Base-by-base conservation (phyloP, 2,329 filamentous ascomycete genomes). In the Alternaria consortialis region DNA sequence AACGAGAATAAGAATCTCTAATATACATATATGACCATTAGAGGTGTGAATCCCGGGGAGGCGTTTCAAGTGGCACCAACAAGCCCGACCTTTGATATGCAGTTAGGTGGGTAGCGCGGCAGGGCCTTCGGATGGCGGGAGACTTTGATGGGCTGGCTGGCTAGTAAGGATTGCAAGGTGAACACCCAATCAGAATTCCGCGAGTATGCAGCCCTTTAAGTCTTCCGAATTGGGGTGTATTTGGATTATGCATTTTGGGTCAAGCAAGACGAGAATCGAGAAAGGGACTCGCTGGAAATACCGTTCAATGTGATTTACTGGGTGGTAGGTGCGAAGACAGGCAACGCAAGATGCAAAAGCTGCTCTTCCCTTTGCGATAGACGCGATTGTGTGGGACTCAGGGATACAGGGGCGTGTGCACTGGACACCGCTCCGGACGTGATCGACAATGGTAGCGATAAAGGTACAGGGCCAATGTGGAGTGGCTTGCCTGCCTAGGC, bases 71-170 rank as follows among this genome's bases (percentile, higher is more conserved):
- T 68, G 70, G 69, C 62, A 71, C 61, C 55, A 57, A 63, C 47
- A 60, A 58, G 56, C 53, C 58, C 48, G 58, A 31, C 58, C 53
- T 65, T 55, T 50, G 51, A 57, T 51, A 66, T 66, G 70, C 65
- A 69, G 34, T 57, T 55, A 56, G 64, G 68, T 69, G 66, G 68
- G 56, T 51, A 56, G 64, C 64, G 63, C 60, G 48, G 53, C 63
- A 69, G 60, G 65, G 51, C 54, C 56, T 52, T 64, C 62, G 53
- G 52, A 50, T 55, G 62, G 62, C 55, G 62, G 52, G 39, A 63
- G 40, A 43, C 57, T 55, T 39, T 57, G 34, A 51, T 50, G 46
- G 53, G 51, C 27, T 51, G 48, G 53, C 56, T 59, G 53, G 58
- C 44, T 46, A 48, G 40, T 50, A 36, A 46, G 34, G 63, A 62